Base-by-base conservation (phyloP, 306 rosid species). In the Cotoneaster glaucophyllus region DNA sequence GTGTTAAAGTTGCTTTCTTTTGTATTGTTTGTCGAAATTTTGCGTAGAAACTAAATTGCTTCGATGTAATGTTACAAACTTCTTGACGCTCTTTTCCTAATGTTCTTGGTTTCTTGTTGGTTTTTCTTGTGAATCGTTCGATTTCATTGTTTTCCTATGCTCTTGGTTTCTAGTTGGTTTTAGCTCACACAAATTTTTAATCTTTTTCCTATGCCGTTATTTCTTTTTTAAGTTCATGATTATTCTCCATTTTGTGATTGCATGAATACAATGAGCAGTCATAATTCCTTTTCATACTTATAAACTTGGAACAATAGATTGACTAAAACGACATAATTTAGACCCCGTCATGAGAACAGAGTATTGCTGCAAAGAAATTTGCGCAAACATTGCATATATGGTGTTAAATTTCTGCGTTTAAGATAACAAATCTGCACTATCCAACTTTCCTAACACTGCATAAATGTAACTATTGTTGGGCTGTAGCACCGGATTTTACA, bases 341-440 rank as follows among this genome's bases (percentile, higher is more conserved):
- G 28, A 69, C 44, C 22, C 73, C 24, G 14, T 28, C 13, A 58
- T 17, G 67, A 73, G 41, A 73, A 58, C 53, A 39, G 19, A 39
- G 13, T 24, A 41, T 58, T 19, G 59, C 52, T 1, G 53, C 52
- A 11, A 32, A 26, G 58, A 65, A 19, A 65, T 32, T 74, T 61
- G 15, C 28, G 7, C 32, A 62, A 41, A 41, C 50, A 22, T 34
- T 48, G 41, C 43, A 44, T 61, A 69, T 43, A 25, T 56, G n/a
- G 7, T 77, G 14, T 29, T 67, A 8, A 11, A 39, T 77, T n/a
- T 57, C 45, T 53, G 65, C 74, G 43, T 54, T 29, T 44, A 39
- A 26, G 80, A 70, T n/a, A 77, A 68, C 69, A 77, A 63, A 25
- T 61, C 19, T 24, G 62, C 66, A 17, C 62, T 4, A 28, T 54